Evolutionary conservation across 2,329 filamentous ascomycete species (phyloP), one percentile per base, ranked within the genome.

Genomic region (Colletotrichum cordylinicola): DNA sequence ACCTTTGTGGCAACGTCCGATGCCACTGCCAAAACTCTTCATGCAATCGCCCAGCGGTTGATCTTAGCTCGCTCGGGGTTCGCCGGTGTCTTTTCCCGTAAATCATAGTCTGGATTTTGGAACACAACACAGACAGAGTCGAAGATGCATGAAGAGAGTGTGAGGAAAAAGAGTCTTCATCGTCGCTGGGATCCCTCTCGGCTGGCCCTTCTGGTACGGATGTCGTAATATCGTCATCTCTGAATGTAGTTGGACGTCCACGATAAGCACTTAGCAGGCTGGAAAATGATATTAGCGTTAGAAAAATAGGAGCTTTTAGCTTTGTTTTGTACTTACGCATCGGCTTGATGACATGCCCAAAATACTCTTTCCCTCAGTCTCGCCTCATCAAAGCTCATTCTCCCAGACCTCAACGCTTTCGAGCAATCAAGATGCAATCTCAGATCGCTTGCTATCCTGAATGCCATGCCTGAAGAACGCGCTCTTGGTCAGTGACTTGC

Each of bases 281-380:
- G 24, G 10, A 43, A n/a, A 8, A 18, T 0, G 5, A 1, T 18
- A 10, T 55, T 2, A 62, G 60, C 13, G 18, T 43, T n/a, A 24
- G 12, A 12, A 21, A 3, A 2, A 6, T 1, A 8, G 27, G 15
- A 9, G 9, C 13, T 13, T 29, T 9, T 4, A 12, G 2, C 1
- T 29, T 18, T 21, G 1, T 2, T 16, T 7, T 21, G 10, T 2
- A 67, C 68, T 55, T 6, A 76, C 74, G 55, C 68, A 29, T 76
- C 74, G 33, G 68, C 64, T 6, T 62, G 12, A 21, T 74, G 35
- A 8, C 74, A 76, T 4, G 69, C 74, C 74, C 74, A 76, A 10
- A 76, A 76, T 6, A 76, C 74, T 16, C 58, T 73, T 5, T 65
- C 43, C 27, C 74, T 58, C 10, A 74, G 52, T 15, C 29, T 37